Evolutionary conservation across 1,284 basidiomycete genomes (phyloP).

Genomic region (Cryptococcus sp.): DNA sequence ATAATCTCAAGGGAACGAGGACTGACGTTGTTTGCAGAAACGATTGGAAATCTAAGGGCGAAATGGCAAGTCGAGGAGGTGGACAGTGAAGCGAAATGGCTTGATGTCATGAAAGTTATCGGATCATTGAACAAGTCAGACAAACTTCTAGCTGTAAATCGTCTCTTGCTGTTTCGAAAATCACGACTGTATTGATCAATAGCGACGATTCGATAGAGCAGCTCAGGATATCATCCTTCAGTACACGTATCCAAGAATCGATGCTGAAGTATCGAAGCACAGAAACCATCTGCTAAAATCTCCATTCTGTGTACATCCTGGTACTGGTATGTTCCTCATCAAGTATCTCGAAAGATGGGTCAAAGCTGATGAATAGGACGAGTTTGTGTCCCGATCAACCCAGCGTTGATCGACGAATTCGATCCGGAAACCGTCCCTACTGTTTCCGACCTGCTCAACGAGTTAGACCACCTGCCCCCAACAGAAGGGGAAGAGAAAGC

Average conservation of each 20-base stretch:
- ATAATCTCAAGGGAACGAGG: not conserved
- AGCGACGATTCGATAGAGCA: slow-evolving; percentile 47
- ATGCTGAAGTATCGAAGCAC: slow-evolving; percentile 95
- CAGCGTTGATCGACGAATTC: slow-evolving; percentile 70
- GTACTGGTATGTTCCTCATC: slow-evolving; percentile 56
- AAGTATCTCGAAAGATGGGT: not conserved
- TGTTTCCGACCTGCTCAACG: slow-evolving; percentile 71
- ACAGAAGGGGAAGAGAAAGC: slow-evolving; percentile 38
- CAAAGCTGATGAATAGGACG: slow-evolving; percentile 55
- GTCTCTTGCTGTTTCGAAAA: not conserved
- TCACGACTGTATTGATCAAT: not conserved
- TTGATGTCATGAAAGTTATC: slow-evolving; percentile 54
- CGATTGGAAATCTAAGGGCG: slow-evolving; percentile 53
- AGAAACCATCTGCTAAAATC: slow-evolving; percentile 97
- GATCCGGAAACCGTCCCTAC: slow-evolving; percentile 84
- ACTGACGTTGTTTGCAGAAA: slow-evolving; percentile 28
- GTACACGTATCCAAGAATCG: slow-evolving; percentile 94
- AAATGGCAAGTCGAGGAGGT: slow-evolving; percentile 62
- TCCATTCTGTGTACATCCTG: slow-evolving; percentile 95
- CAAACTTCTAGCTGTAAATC: slow-evolving; percentile 19
- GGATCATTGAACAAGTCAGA: slow-evolving; percentile 34
- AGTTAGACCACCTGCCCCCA: slow-evolving; percentile 59
- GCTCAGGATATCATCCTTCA: slow-evolving; percentile 86
- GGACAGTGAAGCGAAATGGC: slow-evolving; percentile 68
- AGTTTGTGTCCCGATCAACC: slow-evolving; percentile 90